Evolutionary conservation across 2,329 filamentous ascomycete species (phyloP).

Genomic region (Calonectria hongkongensis): DNA sequence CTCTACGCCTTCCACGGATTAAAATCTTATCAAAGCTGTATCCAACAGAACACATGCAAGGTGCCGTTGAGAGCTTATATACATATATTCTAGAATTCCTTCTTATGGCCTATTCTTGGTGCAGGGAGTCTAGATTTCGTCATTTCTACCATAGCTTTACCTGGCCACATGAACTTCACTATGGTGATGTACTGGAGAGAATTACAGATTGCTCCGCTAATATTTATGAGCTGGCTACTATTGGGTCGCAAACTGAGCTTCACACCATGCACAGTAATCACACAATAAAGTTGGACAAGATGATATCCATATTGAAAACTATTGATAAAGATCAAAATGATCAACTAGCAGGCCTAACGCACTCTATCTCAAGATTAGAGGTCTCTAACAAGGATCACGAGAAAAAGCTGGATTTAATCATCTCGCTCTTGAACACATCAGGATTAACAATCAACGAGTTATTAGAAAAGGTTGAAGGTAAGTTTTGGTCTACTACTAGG

Average conservation of each 20-base stretch:
- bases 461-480: background rate
- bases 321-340: background rate
- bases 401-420: no score
- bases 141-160: conserved; percentile 40
- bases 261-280: conserved; percentile 19
- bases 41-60: conserved; percentile 13
- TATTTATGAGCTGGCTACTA: conserved; percentile 21
- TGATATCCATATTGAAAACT: conserved; percentile 3
- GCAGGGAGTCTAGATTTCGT: conserved; percentile 29
- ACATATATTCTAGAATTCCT: conserved; percentile 34
- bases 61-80: conserved; percentile 27
- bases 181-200: conserved; percentile 19
- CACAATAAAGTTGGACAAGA: background rate
- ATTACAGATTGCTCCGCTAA: background rate
- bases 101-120: conserved; percentile 33
- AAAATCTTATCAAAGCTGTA: background rate
- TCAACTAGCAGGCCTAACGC: no score
- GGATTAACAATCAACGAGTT: no score
- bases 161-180: conserved; percentile 18
- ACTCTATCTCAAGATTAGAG: no score
- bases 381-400: no score
- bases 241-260: conserved; percentile 18
- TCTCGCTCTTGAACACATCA: no score
- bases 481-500: no score
- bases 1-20: conserved; percentile 12